A percentile compares a stretch with the other conserved stretches of the same genome.
phyloP scores from a whole-genome alignment of 1,284 basidiomycete genomes.

The Jaminaea rosea region DNA sequence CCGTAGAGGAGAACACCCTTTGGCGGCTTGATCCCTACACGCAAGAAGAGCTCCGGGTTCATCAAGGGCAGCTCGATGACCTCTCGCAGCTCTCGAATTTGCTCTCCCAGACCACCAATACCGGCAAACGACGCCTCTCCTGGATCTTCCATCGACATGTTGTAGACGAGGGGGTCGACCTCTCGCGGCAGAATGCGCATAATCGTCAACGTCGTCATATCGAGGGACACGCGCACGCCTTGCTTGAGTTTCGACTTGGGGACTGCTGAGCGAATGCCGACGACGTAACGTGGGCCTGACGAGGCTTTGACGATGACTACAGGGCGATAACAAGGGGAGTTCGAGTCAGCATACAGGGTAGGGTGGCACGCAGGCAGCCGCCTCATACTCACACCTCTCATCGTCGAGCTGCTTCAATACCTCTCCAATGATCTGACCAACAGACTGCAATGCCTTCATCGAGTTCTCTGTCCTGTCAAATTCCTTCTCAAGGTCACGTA shows the following conservation, averaged over 20 bases:
- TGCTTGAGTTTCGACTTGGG: slow-evolving; percentile 87
- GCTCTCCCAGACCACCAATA: slow-evolving; percentile 90
- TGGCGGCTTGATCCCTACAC: slow-evolving; percentile 91
- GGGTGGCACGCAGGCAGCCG: not conserved
- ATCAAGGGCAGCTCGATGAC: slow-evolving; percentile 92
- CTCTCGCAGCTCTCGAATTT: slow-evolving; percentile 92
- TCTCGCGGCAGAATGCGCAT: slow-evolving; percentile 92
- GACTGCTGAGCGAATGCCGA: slow-evolving; percentile 89
- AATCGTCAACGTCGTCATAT: slow-evolving; percentile 98
- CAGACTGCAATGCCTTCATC: slow-evolving; percentile 96
- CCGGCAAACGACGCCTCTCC: slow-evolving; percentile 91
- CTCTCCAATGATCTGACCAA: slow-evolving; percentile 98
- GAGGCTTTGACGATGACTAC: slow-evolving; percentile 98
- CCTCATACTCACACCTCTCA: slow-evolving; percentile 69
- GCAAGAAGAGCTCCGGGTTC: slow-evolving; percentile 87
- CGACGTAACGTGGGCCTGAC: slow-evolving; percentile 94
- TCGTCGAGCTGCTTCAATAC: slow-evolving; percentile 98
- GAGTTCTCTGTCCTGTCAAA: slow-evolving; percentile 97
- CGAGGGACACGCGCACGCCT: slow-evolving; percentile 88
- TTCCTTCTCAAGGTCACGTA: slow-evolving; percentile 73
- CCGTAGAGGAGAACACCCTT: slow-evolving; percentile 89
- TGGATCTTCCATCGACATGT: slow-evolving; percentile 98
- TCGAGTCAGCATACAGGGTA: not conserved
- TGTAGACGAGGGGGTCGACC: slow-evolving; percentile 96
- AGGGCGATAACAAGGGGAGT: not conserved